These are phyloP conservation scores for Echites panduratus DNA, from an alignment of 257 asterid species.

Conservation along the genomic window DNA sequence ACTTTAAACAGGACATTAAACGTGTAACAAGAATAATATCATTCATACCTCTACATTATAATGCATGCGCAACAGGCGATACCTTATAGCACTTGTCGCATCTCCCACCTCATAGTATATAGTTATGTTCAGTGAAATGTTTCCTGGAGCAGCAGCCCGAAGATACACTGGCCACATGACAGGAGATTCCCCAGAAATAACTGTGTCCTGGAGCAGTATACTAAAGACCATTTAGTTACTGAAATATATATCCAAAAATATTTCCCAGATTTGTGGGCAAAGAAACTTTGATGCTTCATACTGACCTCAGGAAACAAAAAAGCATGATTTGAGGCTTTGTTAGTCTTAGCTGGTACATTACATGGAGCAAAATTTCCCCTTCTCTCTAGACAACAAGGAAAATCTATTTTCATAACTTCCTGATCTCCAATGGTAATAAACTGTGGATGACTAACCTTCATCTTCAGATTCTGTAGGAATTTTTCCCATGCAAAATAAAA, in stretches of 20 bases:
- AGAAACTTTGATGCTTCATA: conserved; percentile 18
- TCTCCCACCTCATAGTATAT: conserved; percentile 84
- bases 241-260: conserved; percentile 5
- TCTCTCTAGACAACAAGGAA: conserved; percentile 68
- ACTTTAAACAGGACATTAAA: not conserved
- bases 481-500: conserved; percentile 10
- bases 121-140: conserved; percentile 50
- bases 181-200: conserved; percentile 50
- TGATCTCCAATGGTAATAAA: conserved; percentile 62
- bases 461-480: conserved; percentile 74
- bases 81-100: conserved; percentile 50
- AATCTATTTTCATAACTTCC: conserved; percentile 49
- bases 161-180: conserved; percentile 88
- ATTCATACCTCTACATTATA: conserved; percentile 64
- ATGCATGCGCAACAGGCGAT: conserved; percentile 84
- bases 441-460: conserved; percentile 79
- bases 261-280: conserved; percentile 9
- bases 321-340: conserved; percentile 26
- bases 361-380: conserved; percentile 31
- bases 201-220: conserved; percentile 41
- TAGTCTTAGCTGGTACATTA: conserved; percentile 28
- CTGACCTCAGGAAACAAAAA: conserved; percentile 78
- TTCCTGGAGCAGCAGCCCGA: conserved; percentile 91
- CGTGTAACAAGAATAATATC: conserved; percentile 7
- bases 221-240: conserved; percentile 9